A percentile compares a stretch with the other conserved stretches of the same genome.
These are phyloP conservation scores for Moricandia arvensis DNA, from an alignment of 345 rosid species.

Conservation along the genomic window DNA sequence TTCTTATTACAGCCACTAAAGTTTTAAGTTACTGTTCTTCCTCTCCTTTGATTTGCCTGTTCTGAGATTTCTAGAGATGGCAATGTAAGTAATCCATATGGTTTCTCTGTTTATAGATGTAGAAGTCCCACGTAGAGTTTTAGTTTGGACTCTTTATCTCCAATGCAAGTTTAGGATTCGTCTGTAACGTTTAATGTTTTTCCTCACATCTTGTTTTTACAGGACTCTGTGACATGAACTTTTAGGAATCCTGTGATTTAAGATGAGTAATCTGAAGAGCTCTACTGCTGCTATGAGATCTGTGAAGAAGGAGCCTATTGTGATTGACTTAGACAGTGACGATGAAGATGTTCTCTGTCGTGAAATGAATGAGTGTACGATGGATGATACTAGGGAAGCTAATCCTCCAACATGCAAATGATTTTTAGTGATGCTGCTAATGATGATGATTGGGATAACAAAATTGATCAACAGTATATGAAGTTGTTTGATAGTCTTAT, in stretches of 20 bases:
- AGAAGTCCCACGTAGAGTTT: not conserved
- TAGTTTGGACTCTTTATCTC: not conserved
- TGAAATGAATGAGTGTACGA: not conserved
- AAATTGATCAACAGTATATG: conserved; percentile 41
- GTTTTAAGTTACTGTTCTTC: not conserved
- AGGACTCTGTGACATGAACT: too few relatives aligned
- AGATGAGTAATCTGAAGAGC: not conserved
- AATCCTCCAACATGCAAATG: conserved; percentile 13
- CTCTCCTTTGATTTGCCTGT: not conserved
- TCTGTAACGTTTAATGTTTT: not conserved
- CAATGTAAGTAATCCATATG: conserved; percentile 15
- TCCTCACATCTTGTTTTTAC: not conserved
- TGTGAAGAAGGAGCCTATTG: conserved; percentile 26
- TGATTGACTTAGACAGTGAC: conserved; percentile 15
- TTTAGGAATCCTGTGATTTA: too few relatives aligned
- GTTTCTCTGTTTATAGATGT: not conserved
- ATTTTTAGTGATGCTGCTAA: not conserved
- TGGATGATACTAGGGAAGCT: not conserved
- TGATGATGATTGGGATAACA: conserved; percentile 6
- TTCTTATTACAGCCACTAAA: not conserved
- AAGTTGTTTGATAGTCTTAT: conserved; percentile 40
- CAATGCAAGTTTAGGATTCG: not conserved
- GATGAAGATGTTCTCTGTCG: not conserved
- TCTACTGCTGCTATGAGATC: not conserved
- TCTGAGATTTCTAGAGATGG: not conserved